Percentiles rank a stretch among this genome's conserved stretches.
phyloP scores from a whole-genome alignment of 495 filamentous ascomycete genomes.

The Aspergillus affinis region DNA sequence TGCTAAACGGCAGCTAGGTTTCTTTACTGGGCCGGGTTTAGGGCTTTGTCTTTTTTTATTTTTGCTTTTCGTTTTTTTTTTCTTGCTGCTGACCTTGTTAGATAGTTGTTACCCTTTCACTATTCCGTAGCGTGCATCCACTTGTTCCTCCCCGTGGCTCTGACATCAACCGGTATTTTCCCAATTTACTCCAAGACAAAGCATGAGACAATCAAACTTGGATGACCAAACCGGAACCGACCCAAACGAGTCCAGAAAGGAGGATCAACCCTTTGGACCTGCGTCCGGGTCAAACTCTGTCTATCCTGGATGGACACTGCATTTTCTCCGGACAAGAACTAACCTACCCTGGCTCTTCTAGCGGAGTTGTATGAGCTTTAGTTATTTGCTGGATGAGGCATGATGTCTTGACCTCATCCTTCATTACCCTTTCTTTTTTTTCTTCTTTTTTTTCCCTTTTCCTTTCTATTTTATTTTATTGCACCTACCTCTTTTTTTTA shows the following conservation, averaged over 20 bases:
- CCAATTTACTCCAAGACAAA: conserved; percentile 29
- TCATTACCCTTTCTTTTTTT: conserved; percentile 22
- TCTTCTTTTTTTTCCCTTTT: conserved; percentile 17
- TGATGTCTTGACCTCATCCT: conserved; percentile 49
- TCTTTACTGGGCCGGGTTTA: conserved; percentile 14
- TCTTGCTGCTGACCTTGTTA: conserved; percentile 8
- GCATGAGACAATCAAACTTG: conserved; percentile 34
- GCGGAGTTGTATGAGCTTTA: conserved; percentile 33
- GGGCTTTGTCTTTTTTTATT: conserved; percentile 3
- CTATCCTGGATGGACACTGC: conserved; percentile 35
- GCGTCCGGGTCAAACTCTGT: conserved; percentile 49
- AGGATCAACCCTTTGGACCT: conserved; percentile 50
- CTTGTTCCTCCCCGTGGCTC: conserved; percentile 38
- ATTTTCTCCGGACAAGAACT: conserved; percentile 39
- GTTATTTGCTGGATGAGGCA: conserved; percentile 32
- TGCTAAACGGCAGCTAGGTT: not conserved
- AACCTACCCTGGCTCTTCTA: conserved; percentile 35
- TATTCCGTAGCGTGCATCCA: conserved; percentile 39
- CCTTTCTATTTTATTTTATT: conserved; percentile 12
- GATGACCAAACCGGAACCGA: conserved; percentile 36
- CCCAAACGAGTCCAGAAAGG: conserved; percentile 43
- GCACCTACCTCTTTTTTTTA: conserved; percentile 10
- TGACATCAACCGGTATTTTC: conserved; percentile 46
- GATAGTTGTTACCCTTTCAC: conserved; percentile 25
- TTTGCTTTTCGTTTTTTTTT: not conserved